Base-by-base conservation (phyloP, 1,284 basidiomycete species). In the Microbotryum lychnidis-dioicae region DNA sequence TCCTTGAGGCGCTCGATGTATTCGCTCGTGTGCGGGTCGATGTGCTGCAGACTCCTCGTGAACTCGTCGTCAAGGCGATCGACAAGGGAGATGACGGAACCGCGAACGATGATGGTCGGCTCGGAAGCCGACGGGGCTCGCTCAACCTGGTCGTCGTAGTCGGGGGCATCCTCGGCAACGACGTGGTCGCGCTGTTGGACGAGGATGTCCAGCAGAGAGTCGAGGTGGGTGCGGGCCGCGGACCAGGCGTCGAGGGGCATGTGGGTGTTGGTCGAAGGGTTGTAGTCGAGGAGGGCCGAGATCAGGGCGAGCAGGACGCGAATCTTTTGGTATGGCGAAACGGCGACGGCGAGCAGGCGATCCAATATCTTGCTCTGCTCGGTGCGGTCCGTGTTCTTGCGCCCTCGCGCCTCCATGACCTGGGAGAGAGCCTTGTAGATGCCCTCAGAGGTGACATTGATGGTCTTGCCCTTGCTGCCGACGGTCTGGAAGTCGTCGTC, bases 41-140 rank as follows among this genome's bases (percentile, higher is more conserved):
- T 93, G 75, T 97, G 91, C 81, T 98, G 96, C 57, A 99, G 78
- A 73, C 91, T 94, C 77, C 90, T 91, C 56, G 91, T 97, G 77
- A 99, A 98, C 78, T 99, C 96, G 73, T 98, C 96, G 76, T 98
- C 96, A 57, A 99, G 79, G 62, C 94, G 86, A 76, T 99, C 96
- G 55, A 99, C 83, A 72, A 97, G 90, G 73, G 88, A 90, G 76
- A 94, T 91, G 73, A 97, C 84, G 73, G 88, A 92, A 50, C 92
- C 92, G 58, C 91, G 85, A 63, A 97, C 86, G 60, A 84, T 81
- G 58, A 92, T 87, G 54, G 87, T 71, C 10, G 85, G 84, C 69
- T 89, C 87, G 4, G 80, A 79, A n/a, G 56, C 62, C 59, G 64
- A 80, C 8, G 94, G 92, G 9, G 83, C 80, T 57, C 96, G 85